Percentiles rank a stretch among this genome's conserved stretches.
Conservation (phyloP, 2,329 filamentous ascomycete genomes). For the Diaporthe citri region DNA sequence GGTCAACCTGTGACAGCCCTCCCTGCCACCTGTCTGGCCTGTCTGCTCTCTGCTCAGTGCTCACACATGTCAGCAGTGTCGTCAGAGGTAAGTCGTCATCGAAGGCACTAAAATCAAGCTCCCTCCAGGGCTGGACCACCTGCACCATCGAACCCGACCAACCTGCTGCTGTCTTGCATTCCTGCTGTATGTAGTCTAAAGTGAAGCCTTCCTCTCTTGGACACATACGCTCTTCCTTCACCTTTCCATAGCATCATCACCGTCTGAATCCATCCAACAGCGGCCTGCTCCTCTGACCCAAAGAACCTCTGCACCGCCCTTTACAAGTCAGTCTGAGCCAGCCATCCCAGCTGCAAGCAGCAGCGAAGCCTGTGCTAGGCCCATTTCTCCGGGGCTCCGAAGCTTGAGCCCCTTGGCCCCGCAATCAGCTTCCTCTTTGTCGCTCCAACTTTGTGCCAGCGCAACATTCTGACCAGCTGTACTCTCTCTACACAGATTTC, state of each 20-base stretch:
- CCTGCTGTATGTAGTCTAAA: not conserved
- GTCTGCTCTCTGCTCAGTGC: not conserved
- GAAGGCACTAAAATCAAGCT: slow-evolving; percentile 23
- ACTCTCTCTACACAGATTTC: slow-evolving; percentile 32
- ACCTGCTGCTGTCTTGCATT: slow-evolving; percentile 12
- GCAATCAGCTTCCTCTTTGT: slow-evolving; percentile 34
- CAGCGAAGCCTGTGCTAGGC: slow-evolving; percentile 9
- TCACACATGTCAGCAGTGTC: slow-evolving; percentile 31
- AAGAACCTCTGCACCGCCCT: not conserved
- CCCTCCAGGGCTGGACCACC: slow-evolving; percentile 23
- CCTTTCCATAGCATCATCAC: not conserved
- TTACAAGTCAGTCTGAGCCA: slow-evolving; percentile 19
- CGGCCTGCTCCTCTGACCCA: not conserved
- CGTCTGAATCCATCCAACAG: not conserved
- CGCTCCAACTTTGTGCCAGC: slow-evolving; percentile 30
- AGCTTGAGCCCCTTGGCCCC: slow-evolving; percentile 36
- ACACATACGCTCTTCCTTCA: slow-evolving; percentile 9
- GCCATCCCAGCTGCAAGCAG: slow-evolving; percentile 14
- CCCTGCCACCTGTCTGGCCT: not conserved
- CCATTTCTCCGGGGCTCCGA: slow-evolving; percentile 26
- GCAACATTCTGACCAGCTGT: slow-evolving; percentile 37
- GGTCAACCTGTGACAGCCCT: not conserved
- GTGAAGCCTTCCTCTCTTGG: slow-evolving; percentile 1
- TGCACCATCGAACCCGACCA: not conserved
- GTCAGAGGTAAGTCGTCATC: slow-evolving; percentile 28